Evolutionary conservation across 2,329 filamentous ascomycete species (phyloP).

Genomic region (Aspergillus intermedius): DNA sequence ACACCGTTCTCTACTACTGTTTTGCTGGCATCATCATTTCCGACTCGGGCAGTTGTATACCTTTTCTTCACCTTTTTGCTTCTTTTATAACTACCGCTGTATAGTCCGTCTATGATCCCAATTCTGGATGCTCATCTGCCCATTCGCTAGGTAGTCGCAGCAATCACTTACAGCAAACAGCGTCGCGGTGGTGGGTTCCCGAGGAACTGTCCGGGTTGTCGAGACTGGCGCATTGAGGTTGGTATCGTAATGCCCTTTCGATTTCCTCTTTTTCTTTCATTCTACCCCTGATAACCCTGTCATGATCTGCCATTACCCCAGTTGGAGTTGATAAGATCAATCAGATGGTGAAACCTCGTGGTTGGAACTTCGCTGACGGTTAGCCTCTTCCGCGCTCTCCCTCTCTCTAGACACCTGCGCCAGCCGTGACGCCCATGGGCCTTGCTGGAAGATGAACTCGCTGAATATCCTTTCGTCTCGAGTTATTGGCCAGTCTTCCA

Average conservation of each 20-base stretch:
- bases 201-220: conserved; percentile 22
- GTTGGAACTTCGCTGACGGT: background rate
- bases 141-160: background rate
- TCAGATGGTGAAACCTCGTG: background rate
- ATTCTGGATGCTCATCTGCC: background rate
- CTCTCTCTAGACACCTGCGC: conserved; percentile 28
- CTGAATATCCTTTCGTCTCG: conserved; percentile 87
- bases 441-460: conserved; percentile 77
- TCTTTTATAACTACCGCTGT: background rate
- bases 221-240: conserved; percentile 36
- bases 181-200: conserved; percentile 4
- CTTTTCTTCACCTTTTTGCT: background rate
- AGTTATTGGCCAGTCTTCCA: conserved; percentile 59
- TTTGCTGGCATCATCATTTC: background rate
- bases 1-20: background rate
- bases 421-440: conserved; percentile 41
- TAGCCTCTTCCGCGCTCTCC: conserved; percentile 6
- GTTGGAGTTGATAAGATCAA: conserved; percentile 7
- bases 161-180: background rate
- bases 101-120: background rate
- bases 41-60: background rate
- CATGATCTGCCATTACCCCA: conserved; percentile 3
- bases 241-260: conserved; percentile 13
- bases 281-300: background rate
- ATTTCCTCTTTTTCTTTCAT: background rate